Percentiles rank a stretch among this genome's conserved stretches.
Evolutionary conservation across 2,329 filamentous ascomycete genomes (phyloP).

Genomic region (Aspergillus glaucus): DNA sequence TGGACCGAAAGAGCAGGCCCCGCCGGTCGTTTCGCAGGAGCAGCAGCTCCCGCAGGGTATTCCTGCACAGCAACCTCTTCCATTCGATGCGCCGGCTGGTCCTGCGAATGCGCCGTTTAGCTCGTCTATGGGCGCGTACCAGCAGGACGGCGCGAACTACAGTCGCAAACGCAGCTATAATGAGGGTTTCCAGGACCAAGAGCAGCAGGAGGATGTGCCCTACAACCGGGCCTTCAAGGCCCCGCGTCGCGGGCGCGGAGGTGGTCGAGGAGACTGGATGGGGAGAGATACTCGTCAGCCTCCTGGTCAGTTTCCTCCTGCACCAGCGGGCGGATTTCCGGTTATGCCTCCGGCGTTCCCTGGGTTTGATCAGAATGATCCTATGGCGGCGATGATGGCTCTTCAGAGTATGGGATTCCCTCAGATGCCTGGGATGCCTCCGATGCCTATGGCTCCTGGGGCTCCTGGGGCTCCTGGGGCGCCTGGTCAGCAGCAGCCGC

Average conservation of each 20-base stretch:
- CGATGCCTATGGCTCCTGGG: constrained; percentile 32
- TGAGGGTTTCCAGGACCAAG: constrained; percentile 43
- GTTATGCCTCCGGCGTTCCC: constrained; percentile 43
- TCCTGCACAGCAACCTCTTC: constrained; percentile 16
- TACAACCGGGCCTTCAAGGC: constrained; percentile 45
- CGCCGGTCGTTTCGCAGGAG: constrained; percentile 16
- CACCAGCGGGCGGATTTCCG: constrained; percentile 25
- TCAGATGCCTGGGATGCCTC: constrained; percentile 42
- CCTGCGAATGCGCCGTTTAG: constrained; percentile 16
- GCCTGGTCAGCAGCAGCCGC: constrained; percentile 20
- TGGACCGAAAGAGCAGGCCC: constrained; percentile 36
- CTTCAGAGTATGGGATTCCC: constrained; percentile 50
- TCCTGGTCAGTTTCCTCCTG: constrained; percentile 22
- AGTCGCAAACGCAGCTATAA: constrained; percentile 49
- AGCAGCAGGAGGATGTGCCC: constrained; percentile 37
- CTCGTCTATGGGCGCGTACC: constrained; percentile 9
- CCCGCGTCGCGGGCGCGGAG: constrained; percentile 33
- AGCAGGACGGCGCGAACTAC: constrained; percentile 21
- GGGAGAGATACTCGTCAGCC: constrained; percentile 21
- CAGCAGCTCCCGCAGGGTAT: constrained; percentile 18
- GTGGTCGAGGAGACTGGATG: constrained; percentile 40
- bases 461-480: constrained; percentile 17
- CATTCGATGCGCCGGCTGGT: constrained; percentile 18
- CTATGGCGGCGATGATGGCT: constrained; percentile 48
- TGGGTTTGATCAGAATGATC: constrained; percentile 50